phyloP scores from a whole-genome alignment of 2,329 filamentous ascomycete species.

The Exophiala sideris region DNA sequence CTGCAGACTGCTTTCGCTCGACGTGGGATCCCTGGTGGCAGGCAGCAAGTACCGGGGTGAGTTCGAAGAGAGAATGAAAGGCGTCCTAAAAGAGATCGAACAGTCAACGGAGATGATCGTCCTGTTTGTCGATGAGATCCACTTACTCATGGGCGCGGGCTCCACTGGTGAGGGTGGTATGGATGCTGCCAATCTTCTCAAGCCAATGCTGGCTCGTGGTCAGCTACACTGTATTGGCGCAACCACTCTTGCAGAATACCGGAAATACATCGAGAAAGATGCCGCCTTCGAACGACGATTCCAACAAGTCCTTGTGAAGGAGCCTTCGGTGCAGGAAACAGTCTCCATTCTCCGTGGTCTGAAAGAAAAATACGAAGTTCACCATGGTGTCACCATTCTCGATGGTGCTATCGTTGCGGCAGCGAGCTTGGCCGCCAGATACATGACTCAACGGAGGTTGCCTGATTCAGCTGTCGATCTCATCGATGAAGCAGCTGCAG shows the following conservation, averaged over 20 bases:
- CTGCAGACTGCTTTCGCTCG: slow-evolving; percentile 90
- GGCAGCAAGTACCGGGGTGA: slow-evolving; percentile 98
- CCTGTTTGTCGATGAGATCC: slow-evolving; percentile 97
- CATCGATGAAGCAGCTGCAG: slow-evolving; percentile 92
- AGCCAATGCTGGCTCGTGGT: slow-evolving; percentile 95
- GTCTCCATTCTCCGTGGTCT: slow-evolving; percentile 97
- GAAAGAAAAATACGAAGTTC: slow-evolving; percentile 96
- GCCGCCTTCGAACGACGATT: slow-evolving; percentile 97
- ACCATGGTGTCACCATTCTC: slow-evolving; percentile 95
- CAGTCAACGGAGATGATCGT: slow-evolving; percentile 95
- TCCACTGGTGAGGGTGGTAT: slow-evolving; percentile 94
- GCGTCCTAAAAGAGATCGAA: slow-evolving; percentile 93
- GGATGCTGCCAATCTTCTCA: slow-evolving; percentile 96
- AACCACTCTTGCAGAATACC: slow-evolving; percentile 90
- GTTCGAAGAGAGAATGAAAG: slow-evolving; percentile 99
- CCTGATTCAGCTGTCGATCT: slow-evolving; percentile 96
- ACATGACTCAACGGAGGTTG: slow-evolving; percentile 83
- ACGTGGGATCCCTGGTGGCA: slow-evolving; percentile 90
- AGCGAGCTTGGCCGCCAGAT: slow-evolving; percentile 87
- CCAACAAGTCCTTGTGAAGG: slow-evolving; percentile 96
- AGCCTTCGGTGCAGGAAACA: slow-evolving; percentile 82
- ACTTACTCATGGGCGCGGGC: slow-evolving; percentile 95
- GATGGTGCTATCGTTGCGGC: slow-evolving; percentile 90
- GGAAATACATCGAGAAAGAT: slow-evolving; percentile 99
- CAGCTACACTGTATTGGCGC: slow-evolving; percentile 98